phyloP scores from a whole-genome alignment of 257 asterid genomes.

The Nicotiana sylvestris region DNA sequence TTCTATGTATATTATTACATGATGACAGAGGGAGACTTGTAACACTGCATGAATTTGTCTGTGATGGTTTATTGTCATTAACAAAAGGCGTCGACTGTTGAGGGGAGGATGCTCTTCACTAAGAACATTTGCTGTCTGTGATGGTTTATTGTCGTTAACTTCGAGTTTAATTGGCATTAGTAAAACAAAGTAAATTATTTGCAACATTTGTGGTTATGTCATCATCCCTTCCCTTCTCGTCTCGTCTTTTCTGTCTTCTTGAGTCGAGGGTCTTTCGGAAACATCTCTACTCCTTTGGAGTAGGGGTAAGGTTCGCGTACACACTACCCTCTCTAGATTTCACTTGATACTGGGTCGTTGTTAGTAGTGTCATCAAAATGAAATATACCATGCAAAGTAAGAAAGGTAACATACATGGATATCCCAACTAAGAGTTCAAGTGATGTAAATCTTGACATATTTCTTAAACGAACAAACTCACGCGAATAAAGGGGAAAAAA shows the following conservation, averaged over 20 bases:
- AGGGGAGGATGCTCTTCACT: not conserved
- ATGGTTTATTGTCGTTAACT: too few species aligned
- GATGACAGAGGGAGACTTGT: not conserved
- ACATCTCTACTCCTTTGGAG: too few species aligned
- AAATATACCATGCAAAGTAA: not conserved
- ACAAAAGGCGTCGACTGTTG: not conserved
- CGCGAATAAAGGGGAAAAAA: not conserved
- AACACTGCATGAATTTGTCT: not conserved
- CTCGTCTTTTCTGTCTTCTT: too few species aligned
- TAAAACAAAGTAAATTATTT: not conserved
- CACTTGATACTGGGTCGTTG: too few species aligned
- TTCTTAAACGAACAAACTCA: not conserved
- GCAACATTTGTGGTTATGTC: not conserved
- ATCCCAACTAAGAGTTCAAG: not conserved
- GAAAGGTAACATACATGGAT: not conserved
- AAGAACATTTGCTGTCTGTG: not conserved
- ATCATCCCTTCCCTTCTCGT: too few species aligned
- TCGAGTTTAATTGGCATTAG: not conserved
- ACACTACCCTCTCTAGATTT: too few species aligned
- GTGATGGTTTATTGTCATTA: not conserved
- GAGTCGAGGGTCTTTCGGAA: too few species aligned
- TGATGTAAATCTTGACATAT: not conserved
- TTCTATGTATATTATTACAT: conserved; percentile 10
- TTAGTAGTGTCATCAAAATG: too few species aligned
- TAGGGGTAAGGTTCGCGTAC: too few species aligned